These are phyloP conservation scores for Aspergillus campestris DNA, from an alignment of 495 filamentous ascomycete species.

Conservation along the genomic window DNA sequence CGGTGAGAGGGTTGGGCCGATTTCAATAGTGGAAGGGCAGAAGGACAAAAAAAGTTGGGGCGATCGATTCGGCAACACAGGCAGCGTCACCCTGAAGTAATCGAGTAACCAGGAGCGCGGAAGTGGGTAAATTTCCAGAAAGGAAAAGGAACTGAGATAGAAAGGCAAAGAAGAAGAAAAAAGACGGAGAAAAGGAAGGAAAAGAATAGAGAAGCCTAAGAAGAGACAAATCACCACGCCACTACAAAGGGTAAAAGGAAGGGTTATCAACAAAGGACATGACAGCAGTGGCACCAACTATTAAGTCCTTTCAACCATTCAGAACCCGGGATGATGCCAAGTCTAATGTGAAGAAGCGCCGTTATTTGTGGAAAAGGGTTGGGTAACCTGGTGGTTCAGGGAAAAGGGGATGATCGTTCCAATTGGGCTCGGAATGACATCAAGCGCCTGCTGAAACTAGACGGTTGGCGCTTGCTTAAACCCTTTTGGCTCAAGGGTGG, in stretches of 20 bases:
- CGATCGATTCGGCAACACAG: too few relatives aligned
- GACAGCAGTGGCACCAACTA: conserved; percentile 12
- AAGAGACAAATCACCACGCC: conserved; percentile 3
- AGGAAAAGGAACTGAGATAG: background rate
- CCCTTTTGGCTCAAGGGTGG: background rate
- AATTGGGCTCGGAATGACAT: conserved; percentile 24
- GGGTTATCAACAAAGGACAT: conserved; percentile 14
- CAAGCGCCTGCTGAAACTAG: conserved; percentile 35
- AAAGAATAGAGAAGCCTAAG: conserved; percentile 2
- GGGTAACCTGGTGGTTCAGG: background rate
- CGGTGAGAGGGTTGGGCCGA: too few relatives aligned
- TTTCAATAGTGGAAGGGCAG: too few relatives aligned
- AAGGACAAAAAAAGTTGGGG: too few relatives aligned
- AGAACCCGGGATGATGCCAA: conserved; percentile 6
- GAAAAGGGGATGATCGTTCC: conserved; percentile 14
- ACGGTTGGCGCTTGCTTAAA: background rate
- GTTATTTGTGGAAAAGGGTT: conserved; percentile 10
- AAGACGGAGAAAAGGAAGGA: conserved; percentile 4
- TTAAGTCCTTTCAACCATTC: conserved; percentile 8
- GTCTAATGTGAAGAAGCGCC: conserved; percentile 5
- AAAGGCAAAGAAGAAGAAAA: background rate
- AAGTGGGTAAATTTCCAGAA: too few relatives aligned
- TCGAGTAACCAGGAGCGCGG: too few relatives aligned
- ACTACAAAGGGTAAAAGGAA: background rate
- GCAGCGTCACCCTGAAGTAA: too few relatives aligned